Conservation (phyloP, 352 stramenopile genomes). For the Phytophthora citrophthora region DNA sequence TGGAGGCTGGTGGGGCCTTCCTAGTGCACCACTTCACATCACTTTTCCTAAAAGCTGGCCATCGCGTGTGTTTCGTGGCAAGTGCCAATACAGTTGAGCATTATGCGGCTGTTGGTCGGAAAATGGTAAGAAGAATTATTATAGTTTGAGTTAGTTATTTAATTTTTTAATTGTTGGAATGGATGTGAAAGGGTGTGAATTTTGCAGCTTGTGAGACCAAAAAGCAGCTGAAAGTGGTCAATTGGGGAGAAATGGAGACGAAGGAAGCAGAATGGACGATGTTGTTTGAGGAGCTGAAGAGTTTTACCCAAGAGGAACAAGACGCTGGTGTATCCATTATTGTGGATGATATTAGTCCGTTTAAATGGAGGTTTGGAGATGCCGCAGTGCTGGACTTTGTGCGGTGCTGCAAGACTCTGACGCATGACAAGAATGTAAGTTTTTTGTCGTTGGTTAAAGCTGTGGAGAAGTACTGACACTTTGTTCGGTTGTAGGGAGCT, state of each 20-base stretch:
- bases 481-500: slow-evolving; percentile 23
- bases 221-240: slow-evolving; percentile 45
- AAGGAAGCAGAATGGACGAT: slow-evolving; percentile 10
- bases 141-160: too few relatives aligned
- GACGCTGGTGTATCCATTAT: slow-evolving; percentile 49
- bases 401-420: slow-evolving; percentile 70
- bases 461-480: not conserved
- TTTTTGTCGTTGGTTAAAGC: not conserved
- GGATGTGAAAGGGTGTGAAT: slow-evolving; percentile 52
- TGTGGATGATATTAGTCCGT: slow-evolving; percentile 67
- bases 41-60: slow-evolving; percentile 73
- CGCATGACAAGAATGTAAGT: slow-evolving; percentile 47
- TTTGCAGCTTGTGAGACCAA: slow-evolving; percentile 42
- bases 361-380: slow-evolving; percentile 66
- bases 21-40: slow-evolving; percentile 77
- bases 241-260: slow-evolving; percentile 40
- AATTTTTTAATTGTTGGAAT: too few relatives aligned
- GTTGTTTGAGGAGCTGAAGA: slow-evolving; percentile 45
- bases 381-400: slow-evolving; percentile 56
- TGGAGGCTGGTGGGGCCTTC: slow-evolving; percentile 62
- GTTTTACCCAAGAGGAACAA: slow-evolving; percentile 3
- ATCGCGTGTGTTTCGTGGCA: slow-evolving; percentile 71
- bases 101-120: slow-evolving; percentile 67
- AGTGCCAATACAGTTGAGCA: slow-evolving; percentile 58
- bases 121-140: slow-evolving; percentile 49